Percentiles rank a stretch among this genome's conserved stretches.
Evolutionary conservation across 2,329 filamentous ascomycete genomes (phyloP).

Genomic region (Chalaropsis thielavioides): DNA sequence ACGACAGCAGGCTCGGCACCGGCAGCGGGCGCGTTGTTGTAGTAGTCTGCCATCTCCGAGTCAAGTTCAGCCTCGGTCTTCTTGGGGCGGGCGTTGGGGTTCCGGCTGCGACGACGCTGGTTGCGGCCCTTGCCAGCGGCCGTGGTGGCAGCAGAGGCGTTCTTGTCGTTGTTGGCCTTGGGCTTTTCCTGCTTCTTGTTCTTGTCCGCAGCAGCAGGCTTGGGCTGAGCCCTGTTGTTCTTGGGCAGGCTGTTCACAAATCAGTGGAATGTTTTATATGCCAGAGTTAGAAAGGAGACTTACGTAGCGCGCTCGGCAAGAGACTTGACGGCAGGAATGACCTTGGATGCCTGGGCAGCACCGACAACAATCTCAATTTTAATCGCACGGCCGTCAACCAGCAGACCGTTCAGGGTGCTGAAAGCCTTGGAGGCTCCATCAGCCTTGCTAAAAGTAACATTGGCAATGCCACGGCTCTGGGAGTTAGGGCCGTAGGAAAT

Average conservation of each 20-base stretch:
- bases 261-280: slow-evolving; percentile 20
- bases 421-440: slow-evolving; percentile 77
- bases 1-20: slow-evolving; percentile 34
- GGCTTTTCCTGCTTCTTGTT: slow-evolving; percentile 37
- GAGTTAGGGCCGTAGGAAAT: slow-evolving; percentile 88
- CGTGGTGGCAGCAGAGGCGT: slow-evolving; percentile 24
- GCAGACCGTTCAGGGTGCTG: slow-evolving; percentile 68
- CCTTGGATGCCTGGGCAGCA: slow-evolving; percentile 53
- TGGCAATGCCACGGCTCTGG: slow-evolving; percentile 80
- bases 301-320: slow-evolving; percentile 70
- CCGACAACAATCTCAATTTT: slow-evolving; percentile 91
- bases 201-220: slow-evolving; percentile 67
- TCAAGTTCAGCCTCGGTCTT: slow-evolving; percentile 95
- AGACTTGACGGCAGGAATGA: slow-evolving; percentile 50
- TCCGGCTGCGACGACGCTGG: slow-evolving; percentile 35
- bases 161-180: slow-evolving; percentile 23
- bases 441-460: slow-evolving; percentile 68
- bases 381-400: slow-evolving; percentile 80
- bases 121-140: slow-evolving; percentile 29
- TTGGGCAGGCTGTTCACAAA: slow-evolving; percentile 25
- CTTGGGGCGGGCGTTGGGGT: slow-evolving; percentile 52
- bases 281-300: slow-evolving; percentile 25
- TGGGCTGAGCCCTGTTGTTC: slow-evolving; percentile 56
- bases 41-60: slow-evolving; percentile 96
- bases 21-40: slow-evolving; percentile 36